These are phyloP conservation scores for Colletotrichum acutatum DNA, from an alignment of 2,329 filamentous ascomycete species.

Conservation along the genomic window DNA sequence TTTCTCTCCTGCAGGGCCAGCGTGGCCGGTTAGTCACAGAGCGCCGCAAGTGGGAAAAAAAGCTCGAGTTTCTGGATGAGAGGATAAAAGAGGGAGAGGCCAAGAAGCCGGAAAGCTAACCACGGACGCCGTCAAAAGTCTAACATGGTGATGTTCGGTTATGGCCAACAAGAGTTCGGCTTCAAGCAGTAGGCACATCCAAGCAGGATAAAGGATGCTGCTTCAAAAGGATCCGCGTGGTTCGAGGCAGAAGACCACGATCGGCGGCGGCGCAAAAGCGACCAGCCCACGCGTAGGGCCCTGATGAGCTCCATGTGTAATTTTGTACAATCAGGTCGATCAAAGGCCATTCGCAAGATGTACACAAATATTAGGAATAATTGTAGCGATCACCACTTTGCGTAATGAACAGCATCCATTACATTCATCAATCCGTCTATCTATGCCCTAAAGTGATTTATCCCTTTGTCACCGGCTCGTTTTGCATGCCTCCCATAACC, in stretches of 20 bases:
- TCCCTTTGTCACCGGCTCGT: slow-evolving; percentile 20
- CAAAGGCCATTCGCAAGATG: neutral
- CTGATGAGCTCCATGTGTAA: neutral
- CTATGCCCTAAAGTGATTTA: slow-evolving; percentile 22
- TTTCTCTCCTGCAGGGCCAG: slow-evolving; percentile 56
- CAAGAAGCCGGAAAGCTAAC: slow-evolving; percentile 24
- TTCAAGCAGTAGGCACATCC: neutral
- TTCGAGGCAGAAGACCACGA: neutral
- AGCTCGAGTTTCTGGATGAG: slow-evolving; percentile 52
- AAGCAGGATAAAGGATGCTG: neutral
- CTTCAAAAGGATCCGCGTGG: neutral
- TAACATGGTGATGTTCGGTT: neutral
- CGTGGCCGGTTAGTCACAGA: slow-evolving; percentile 51
- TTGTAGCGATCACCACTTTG: neutral
- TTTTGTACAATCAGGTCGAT: neutral
- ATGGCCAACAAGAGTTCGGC: neutral
- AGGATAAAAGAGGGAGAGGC: slow-evolving; percentile 51
- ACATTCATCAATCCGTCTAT: slow-evolving; percentile 27
- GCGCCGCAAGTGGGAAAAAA: slow-evolving; percentile 52
- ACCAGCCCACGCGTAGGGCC: neutral
- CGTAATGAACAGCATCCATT: slow-evolving; percentile 22
- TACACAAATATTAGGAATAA: neutral
- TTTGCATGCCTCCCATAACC: slow-evolving; percentile 31
- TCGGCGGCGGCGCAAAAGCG: neutral
- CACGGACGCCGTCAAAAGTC: neutral